A percentile compares a stretch with the other conserved stretches of the same genome.
Evolutionary conservation across 495 filamentous ascomycete genomes (phyloP).

Genomic region (Xylaria cubensis): DNA sequence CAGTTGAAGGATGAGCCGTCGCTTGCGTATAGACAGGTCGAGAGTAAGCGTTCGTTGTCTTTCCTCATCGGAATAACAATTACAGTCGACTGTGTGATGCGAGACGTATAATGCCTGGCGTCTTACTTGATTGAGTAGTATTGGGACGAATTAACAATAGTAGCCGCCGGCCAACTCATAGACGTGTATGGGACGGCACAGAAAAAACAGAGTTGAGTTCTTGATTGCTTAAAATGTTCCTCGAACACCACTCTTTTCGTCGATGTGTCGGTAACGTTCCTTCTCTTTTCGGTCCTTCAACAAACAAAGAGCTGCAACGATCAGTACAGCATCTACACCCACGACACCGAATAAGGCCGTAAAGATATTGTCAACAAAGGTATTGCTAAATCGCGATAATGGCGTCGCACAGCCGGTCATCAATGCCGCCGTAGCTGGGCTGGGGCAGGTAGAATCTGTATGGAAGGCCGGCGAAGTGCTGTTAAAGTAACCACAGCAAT

Average conservation of each 20-base stretch:
- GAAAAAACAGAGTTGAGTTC: neutral
- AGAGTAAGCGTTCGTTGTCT: neutral
- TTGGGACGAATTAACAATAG: neutral
- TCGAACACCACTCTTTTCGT: constrained; percentile 67
- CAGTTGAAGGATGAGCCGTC: neutral
- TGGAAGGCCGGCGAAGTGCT: constrained; percentile 68
- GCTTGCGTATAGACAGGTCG: neutral
- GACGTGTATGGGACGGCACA: neutral
- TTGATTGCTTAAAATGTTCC: constrained; percentile 42
- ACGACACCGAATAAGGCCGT: constrained; percentile 79
- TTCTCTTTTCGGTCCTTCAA: constrained; percentile 76
- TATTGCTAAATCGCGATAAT: constrained; percentile 68
- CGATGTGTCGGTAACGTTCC: constrained; percentile 72
- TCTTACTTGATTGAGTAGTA: neutral
- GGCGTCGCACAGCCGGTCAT: constrained; percentile 68
- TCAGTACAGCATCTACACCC: constrained; percentile 66
- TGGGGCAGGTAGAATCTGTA: constrained; percentile 65
- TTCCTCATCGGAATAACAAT: neutral
- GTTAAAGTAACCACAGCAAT: constrained; percentile 78
- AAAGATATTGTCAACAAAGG: constrained; percentile 73
- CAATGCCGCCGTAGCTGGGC: constrained; percentile 66
- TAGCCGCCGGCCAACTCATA: neutral
- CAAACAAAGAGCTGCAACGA: constrained; percentile 71
- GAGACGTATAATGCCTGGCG: neutral
- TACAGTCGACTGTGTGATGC: neutral